These are phyloP conservation scores for Gaertneriomyces semiglobifer DNA, from an alignment of 192 early-diverging fungal genomes.

Conservation along the genomic window DNA sequence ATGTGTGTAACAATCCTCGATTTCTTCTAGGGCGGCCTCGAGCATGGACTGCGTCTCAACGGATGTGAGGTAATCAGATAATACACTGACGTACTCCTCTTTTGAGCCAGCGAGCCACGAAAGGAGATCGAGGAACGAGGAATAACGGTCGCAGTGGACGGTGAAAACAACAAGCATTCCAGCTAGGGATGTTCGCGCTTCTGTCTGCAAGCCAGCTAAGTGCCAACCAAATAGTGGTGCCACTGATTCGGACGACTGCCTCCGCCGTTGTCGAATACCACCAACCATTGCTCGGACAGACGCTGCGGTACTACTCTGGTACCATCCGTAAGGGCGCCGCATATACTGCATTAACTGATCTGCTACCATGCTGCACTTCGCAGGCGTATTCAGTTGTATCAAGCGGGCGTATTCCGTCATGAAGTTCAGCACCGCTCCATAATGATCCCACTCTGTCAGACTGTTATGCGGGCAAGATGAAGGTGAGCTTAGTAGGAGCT, in stretches of 20 bases:
- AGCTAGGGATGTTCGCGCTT: background rate
- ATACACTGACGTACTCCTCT: background rate
- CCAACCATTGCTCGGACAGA: no score
- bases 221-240: background rate
- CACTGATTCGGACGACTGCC: no score
- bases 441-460: background rate
- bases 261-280: no score
- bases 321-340: no score
- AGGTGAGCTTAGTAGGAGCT: constrained; percentile 3
- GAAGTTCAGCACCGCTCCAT: constrained; percentile 1
- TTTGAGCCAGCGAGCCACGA: background rate
- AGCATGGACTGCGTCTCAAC: background rate
- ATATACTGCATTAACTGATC: no score
- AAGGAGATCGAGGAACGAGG: constrained; percentile 3
- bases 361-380: no score
- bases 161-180: background rate
- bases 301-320: no score
- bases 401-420: background rate
- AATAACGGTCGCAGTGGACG: background rate
- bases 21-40: background rate
- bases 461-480: background rate
- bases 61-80: background rate
- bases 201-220: background rate
- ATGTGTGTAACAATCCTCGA: background rate
- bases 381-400: no score